Percentiles rank a stretch among this genome's conserved stretches.
Conservation (phyloP, 2,329 filamentous ascomycete species). For the Paracorniculantispora psalliotae region DNA sequence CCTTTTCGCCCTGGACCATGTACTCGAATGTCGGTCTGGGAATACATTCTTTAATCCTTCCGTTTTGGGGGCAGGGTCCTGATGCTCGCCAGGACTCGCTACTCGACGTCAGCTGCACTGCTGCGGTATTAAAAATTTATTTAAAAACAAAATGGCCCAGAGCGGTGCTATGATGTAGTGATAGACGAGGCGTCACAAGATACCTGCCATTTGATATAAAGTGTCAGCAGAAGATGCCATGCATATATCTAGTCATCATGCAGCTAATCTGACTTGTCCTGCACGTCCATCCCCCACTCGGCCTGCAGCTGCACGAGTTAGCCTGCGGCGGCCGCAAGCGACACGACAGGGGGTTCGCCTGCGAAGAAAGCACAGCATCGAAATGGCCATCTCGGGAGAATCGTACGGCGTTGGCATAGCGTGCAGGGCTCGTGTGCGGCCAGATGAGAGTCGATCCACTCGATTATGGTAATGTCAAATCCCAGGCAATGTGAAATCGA, state of each 20-base stretch:
- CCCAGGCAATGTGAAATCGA: not conserved
- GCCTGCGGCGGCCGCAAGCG: not conserved
- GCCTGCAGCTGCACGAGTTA: not conserved
- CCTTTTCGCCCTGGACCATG: not conserved
- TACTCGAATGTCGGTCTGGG: no score
- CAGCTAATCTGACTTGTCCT: not conserved
- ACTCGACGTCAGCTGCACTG: no score
- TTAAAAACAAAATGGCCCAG: no score
- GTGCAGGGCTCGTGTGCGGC: not conserved
- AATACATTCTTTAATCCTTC: no score
- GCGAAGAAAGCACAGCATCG: not conserved
- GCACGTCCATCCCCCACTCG: not conserved
- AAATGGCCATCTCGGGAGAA: not conserved
- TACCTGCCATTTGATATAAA: not conserved
- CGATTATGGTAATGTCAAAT: not conserved
- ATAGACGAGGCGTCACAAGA: not conserved
- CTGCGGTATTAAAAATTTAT: no score
- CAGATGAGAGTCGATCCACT: not conserved
- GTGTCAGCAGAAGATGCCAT: not conserved
- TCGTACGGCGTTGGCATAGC: not conserved
- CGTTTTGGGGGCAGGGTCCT: no score
- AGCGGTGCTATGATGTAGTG: no score
- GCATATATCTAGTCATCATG: not conserved
- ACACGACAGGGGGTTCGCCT: not conserved
- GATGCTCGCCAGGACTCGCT: no score